A percentile compares a stretch with the other conserved stretches of the same genome.
phyloP scores from a whole-genome alignment of 1,284 basidiomycete genomes.

The Anthracocystis panici-leucophaei region DNA sequence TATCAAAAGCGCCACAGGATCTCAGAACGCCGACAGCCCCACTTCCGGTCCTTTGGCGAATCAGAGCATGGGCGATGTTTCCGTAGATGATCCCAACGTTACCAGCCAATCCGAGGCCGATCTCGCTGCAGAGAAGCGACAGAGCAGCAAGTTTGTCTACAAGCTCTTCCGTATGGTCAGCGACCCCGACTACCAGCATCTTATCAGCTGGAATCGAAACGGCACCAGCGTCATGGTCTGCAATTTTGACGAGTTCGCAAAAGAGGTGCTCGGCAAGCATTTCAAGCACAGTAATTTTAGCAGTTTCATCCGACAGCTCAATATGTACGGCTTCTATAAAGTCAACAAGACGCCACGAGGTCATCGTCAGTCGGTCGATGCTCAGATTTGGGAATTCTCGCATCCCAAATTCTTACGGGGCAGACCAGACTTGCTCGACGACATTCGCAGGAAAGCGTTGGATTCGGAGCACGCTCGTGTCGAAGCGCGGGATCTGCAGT shows the following conservation, averaged over 20 bases:
- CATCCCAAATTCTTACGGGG: constrained; percentile 86
- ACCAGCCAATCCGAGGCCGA: constrained; percentile 47
- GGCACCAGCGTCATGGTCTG: constrained; percentile 63
- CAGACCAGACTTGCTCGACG: constrained; percentile 83
- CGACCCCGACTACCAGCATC: constrained; percentile 60
- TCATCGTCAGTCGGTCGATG: constrained; percentile 79
- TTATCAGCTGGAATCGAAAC: constrained; percentile 61
- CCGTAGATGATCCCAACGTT: constrained; percentile 42
- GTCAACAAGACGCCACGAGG: constrained; percentile 80
- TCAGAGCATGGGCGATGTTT: constrained; percentile 37
- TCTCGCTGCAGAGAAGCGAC: constrained; percentile 49
- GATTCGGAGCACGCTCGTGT: constrained; percentile 62
- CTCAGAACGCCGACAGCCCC: constrained; percentile 41
- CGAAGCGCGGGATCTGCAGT: constrained; percentile 60
- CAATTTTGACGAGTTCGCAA: constrained; percentile 68
- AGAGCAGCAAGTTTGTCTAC: constrained; percentile 61
- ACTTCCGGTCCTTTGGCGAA: constrained; percentile 28
- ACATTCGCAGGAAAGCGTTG: constrained; percentile 83
- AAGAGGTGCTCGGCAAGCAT: constrained; percentile 69
- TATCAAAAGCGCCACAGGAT: constrained; percentile 44
- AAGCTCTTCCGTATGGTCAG: constrained; percentile 64
- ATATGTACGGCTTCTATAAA: constrained; percentile 75
- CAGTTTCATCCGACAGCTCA: constrained; percentile 87
- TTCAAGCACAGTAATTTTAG: constrained; percentile 78
- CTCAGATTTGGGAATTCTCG: constrained; percentile 88